phyloP scores from a whole-genome alignment of 208 protist species.

The Trypanosoma avium region DNA sequence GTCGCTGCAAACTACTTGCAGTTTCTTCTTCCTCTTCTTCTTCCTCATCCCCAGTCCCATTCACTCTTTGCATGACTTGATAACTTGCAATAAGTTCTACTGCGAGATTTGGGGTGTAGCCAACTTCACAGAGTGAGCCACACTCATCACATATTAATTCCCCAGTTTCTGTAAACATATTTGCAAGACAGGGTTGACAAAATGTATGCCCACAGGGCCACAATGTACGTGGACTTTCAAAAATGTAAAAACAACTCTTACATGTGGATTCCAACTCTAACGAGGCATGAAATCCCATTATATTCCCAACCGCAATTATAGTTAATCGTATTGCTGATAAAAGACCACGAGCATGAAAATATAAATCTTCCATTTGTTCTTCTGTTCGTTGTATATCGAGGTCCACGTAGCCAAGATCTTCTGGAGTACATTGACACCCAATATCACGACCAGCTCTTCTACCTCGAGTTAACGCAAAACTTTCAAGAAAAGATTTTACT shows the following conservation, averaged over 20 bases:
- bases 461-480: conserved; percentile 43
- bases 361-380: conserved; percentile 67
- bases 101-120: conserved; percentile 83
- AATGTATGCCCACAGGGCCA: conserved; percentile 92
- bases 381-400: conserved; percentile 48
- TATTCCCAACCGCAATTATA: conserved; percentile 69
- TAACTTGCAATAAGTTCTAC: conserved; percentile 81
- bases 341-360: conserved; percentile 66
- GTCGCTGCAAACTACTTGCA: conserved; percentile 13
- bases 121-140: conserved; percentile 73
- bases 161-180: conserved; percentile 73
- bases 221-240: conserved; percentile 75
- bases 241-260: conserved; percentile 85
- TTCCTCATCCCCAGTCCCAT: conserved; percentile 3
- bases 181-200: conserved; percentile 68
- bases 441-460: conserved; percentile 34
- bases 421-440: conserved; percentile 65
- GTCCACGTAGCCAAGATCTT: conserved; percentile 78
- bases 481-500: conserved; percentile 52
- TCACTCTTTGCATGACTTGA: conserved; percentile 36
- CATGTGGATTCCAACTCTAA: conserved; percentile 89
- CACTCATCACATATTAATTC: conserved; percentile 88
- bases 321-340: conserved; percentile 55
- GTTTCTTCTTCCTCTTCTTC: conserved; percentile 14
- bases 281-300: conserved; percentile 81